Base-by-base conservation (phyloP, 2,329 filamentous ascomycete genomes). In the Fusarium concolor region DNA sequence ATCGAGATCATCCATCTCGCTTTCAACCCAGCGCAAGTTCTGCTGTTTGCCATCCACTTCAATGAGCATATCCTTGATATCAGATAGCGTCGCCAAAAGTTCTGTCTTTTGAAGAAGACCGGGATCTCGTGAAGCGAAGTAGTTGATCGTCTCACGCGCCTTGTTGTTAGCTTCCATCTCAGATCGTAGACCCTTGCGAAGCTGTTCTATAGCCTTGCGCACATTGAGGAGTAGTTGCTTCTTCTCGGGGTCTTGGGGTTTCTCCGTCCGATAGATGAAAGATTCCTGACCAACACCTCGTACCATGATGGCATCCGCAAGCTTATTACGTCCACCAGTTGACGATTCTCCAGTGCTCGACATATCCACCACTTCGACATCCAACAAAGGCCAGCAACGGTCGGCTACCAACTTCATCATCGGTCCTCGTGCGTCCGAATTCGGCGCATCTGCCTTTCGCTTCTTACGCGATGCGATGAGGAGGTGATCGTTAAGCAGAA, bases 31-130 rank as follows among this genome's bases (percentile, higher is more conserved):
- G 53, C 95, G 92, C 45, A 99, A 86, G 76, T 96, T 97, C 76
- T 98, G 93, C 78, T 97, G 94, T 74, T 97, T 97, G 47, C 96
- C 96, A 74, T 98, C 96, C 15, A 97, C 93, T 73, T 99, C 96
- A 70, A 99, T 94, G 56, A 97, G 87, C 81, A 97, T 91, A 77
- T 96, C 92, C 75, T 93, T 93, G 72, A 91, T 89, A 65, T 90
- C 89, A 3, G 93, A 93, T 11, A 94, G 80, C 10, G 88, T 91
- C 75, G 96, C 93, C 15, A 97, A 85, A 4, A 96, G 82, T 60
- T 95, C 92, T 1, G 91, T 89, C 78, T 94, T 94, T 74, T 93
- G 91, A 41, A 94, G 83, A 24, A 94, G 83, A 2, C 90, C 89
- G 2, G 92, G 89, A 65, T 96, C 92, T 65, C 92, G 87, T 7